Evolutionary conservation across 495 filamentous ascomycete species (phyloP).

Genomic region (Aspergillus wentii): DNA sequence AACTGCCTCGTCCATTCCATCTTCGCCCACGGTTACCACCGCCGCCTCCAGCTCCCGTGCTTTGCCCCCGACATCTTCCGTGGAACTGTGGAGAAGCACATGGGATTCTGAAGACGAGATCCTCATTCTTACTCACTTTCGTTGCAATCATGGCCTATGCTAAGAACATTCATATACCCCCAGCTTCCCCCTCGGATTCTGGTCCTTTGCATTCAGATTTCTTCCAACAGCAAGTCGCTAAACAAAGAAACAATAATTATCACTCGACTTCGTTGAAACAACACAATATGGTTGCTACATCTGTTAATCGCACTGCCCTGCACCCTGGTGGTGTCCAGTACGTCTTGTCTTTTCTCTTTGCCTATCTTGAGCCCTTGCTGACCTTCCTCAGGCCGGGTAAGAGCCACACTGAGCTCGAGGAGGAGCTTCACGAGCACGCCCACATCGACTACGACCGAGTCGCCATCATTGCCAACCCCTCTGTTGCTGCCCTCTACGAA

Average conservation of each 20-base stretch:
- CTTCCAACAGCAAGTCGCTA: slow-evolving; percentile 53
- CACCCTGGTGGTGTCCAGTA: slow-evolving; percentile 92
- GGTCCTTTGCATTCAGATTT: slow-evolving; percentile 54
- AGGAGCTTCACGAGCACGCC: slow-evolving; percentile 95
- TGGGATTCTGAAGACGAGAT: too few species aligned
- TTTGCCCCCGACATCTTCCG: slow-evolving; percentile 40
- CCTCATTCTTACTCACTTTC: too few species aligned
- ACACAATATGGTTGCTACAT: slow-evolving; percentile 65
- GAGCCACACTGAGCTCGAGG: slow-evolving; percentile 93
- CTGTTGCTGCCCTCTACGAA: slow-evolving; percentile 94
- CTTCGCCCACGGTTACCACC: slow-evolving; percentile 28
- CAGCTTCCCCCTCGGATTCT: slow-evolving; percentile 37
- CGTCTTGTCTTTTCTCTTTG: slow-evolving; percentile 32
- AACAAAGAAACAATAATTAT: slow-evolving; percentile 60
- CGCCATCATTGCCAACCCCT: slow-evolving; percentile 88
- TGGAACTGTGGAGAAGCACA: too few species aligned
- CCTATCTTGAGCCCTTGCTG: slow-evolving; percentile 17
- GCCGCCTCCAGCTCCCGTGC: slow-evolving; percentile 35
- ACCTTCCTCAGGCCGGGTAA: slow-evolving; percentile 57
- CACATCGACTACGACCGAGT: slow-evolving; percentile 99
- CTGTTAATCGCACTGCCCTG: slow-evolving; percentile 83
- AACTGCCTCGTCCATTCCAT: too few species aligned
- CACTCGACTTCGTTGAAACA: slow-evolving; percentile 55
- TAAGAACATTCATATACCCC: slow-evolving; percentile 44
- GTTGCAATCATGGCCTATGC: slow-evolving; percentile 35